phyloP scores from a whole-genome alignment of 768 basidiomycete species.

The Leccinum ochraceum region DNA sequence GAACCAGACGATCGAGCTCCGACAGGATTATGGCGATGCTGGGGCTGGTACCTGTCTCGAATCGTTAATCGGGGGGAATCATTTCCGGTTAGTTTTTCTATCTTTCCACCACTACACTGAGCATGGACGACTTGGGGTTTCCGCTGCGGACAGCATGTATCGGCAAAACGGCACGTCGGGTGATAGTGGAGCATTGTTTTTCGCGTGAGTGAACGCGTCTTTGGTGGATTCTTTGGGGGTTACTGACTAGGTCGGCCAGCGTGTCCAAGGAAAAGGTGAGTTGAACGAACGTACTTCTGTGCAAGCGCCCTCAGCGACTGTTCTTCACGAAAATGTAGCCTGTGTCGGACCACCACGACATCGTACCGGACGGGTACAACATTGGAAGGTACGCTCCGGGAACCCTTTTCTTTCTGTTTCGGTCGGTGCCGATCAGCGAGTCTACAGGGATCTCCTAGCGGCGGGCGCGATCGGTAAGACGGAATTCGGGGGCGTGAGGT shows the following conservation, averaged over 20 bases:
- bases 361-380: too few species aligned
- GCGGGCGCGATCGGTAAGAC: too few species aligned
- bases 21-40: constrained; percentile 42
- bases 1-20: constrained; percentile 46
- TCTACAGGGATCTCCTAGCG: constrained; percentile 30
- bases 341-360: too few species aligned
- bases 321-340: too few species aligned
- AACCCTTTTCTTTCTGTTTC: too few species aligned
- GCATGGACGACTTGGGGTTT: not conserved
- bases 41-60: constrained; percentile 46
- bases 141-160: constrained; percentile 38
- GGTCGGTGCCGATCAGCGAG: not conserved
- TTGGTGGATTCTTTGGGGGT: not conserved
- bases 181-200: constrained; percentile 52
- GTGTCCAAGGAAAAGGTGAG: constrained; percentile 49
- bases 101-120: not conserved
- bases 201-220: constrained; percentile 44
- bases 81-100: constrained; percentile 39
- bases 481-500: too few species aligned
- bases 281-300: not conserved
- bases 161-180: constrained; percentile 62
- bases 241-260: constrained; percentile 24
- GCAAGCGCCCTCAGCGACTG: too few species aligned
- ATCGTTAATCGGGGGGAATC: constrained; percentile 47
- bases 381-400: too few species aligned